These are phyloP conservation scores for Hanseniaspora opuntiae DNA, from an alignment of 805 yeast species.

Conservation along the genomic window DNA sequence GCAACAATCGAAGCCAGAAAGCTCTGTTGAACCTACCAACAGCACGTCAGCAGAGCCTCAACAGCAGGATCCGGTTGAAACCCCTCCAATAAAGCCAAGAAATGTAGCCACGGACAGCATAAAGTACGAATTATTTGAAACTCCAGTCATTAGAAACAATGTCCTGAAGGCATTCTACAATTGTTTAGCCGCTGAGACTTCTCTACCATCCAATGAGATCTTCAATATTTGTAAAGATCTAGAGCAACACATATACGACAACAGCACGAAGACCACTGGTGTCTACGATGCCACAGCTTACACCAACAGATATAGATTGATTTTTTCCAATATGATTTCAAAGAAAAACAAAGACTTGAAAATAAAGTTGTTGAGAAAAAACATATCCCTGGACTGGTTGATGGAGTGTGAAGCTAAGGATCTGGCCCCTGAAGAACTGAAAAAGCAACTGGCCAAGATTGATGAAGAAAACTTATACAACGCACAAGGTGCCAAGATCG, in stretches of 20 bases:
- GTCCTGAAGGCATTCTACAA: slow-evolving; percentile 76
- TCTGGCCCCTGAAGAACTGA: slow-evolving; percentile 84
- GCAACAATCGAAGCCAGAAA: slow-evolving; percentile 13
- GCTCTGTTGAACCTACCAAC: slow-evolving; percentile 12
- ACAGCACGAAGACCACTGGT: slow-evolving; percentile 22
- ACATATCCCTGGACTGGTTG: slow-evolving; percentile 49
- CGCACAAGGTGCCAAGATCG: slow-evolving; percentile 94
- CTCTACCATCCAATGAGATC: slow-evolving; percentile 45
- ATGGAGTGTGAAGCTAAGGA: slow-evolving; percentile 83
- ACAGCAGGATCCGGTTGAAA: slow-evolving; percentile 9
- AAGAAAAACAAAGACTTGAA: slow-evolving; percentile 81
- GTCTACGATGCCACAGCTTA: slow-evolving; percentile 44
- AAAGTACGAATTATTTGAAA: slow-evolving; percentile 27
- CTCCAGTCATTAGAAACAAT: slow-evolving; percentile 42
- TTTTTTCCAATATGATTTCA: slow-evolving; percentile 76
- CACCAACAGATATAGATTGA: slow-evolving; percentile 70
- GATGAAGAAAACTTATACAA: slow-evolving; percentile 82
- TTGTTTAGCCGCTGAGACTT: slow-evolving; percentile 73
- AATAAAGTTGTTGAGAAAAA: slow-evolving; percentile 50
- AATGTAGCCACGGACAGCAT: slow-evolving; percentile 73
- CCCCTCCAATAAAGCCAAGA: slow-evolving; percentile 37
- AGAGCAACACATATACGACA: slow-evolving; percentile 44
- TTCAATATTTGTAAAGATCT: slow-evolving; percentile 53
- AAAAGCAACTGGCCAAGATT: slow-evolving; percentile 70
- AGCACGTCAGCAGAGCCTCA: not conserved